Conservation (phyloP, 106 monocot species). For the Iris macrosiphon region DNA sequence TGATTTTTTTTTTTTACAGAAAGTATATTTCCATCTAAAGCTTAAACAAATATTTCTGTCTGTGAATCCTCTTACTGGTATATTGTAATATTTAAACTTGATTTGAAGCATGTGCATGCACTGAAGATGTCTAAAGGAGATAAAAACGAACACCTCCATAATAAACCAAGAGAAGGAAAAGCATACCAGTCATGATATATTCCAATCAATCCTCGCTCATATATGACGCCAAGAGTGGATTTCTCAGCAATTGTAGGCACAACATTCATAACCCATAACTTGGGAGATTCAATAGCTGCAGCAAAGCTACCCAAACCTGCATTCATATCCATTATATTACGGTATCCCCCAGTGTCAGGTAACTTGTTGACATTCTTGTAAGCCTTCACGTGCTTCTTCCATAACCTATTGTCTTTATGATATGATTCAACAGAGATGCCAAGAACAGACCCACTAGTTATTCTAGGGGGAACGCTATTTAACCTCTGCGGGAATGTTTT, state of each 20-base stretch:
- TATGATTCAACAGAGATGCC: slow-evolving; percentile 12
- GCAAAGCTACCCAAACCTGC: slow-evolving; percentile 23
- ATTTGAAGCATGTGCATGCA: too few species aligned
- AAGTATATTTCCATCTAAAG: too few species aligned
- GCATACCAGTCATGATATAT: slow-evolving; percentile 31
- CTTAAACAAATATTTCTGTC: too few species aligned
- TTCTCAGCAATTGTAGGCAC: slow-evolving; percentile 24
- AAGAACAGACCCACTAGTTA: slow-evolving; percentile 11
- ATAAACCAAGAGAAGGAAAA: neutral
- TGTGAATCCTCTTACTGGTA: too few species aligned
- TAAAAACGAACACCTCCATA: neutral
- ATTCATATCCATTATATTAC: slow-evolving; percentile 31
- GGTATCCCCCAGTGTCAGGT: slow-evolving; percentile 17
- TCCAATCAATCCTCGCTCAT: slow-evolving; percentile 28
- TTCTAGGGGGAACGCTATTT: slow-evolving; percentile 22
- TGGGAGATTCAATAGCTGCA: slow-evolving; percentile 23
- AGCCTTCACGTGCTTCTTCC: slow-evolving; percentile 22
- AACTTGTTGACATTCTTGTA: slow-evolving; percentile 27
- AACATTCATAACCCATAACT: slow-evolving; percentile 28
- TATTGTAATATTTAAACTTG: too few species aligned
- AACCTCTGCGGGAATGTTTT: slow-evolving; percentile 22
- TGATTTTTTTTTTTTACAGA: too few species aligned
- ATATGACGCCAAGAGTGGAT: slow-evolving; percentile 17
- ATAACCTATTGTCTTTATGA: slow-evolving; percentile 13
- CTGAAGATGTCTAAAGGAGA: too few species aligned